A percentile compares a stretch with the other conserved stretches of the same genome.
These are phyloP conservation scores for Colletotrichum musicola DNA, from an alignment of 2,329 filamentous ascomycete species.

Conservation along the genomic window DNA sequence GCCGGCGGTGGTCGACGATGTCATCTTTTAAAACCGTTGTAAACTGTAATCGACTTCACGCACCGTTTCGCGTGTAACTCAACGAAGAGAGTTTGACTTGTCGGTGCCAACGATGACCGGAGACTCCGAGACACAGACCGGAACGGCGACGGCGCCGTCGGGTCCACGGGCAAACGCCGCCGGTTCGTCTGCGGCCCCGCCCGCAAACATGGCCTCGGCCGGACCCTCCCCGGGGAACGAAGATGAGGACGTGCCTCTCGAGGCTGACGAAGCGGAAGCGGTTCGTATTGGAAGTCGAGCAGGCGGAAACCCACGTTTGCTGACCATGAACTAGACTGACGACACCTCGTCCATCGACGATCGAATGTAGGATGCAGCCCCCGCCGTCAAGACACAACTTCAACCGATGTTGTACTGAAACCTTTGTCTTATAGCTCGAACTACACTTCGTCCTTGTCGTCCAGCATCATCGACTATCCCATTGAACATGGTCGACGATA, in stretches of 20 bases:
- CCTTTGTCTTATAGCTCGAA: not conserved
- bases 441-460: constrained; percentile 23
- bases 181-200: not conserved
- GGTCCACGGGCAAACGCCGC: not conserved
- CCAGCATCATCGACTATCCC: constrained; percentile 27
- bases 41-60: not conserved
- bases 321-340: not conserved
- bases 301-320: not conserved
- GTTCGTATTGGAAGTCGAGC: not conserved
- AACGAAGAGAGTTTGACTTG: not conserved
- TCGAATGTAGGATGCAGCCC: not conserved
- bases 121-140: not conserved
- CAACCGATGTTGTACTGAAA: not conserved
- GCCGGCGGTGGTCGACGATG: not conserved
- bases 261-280: constrained; percentile 9
- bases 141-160: not conserved
- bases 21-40: not conserved
- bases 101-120: not conserved
- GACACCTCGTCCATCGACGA: constrained; percentile 7
- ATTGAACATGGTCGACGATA: constrained; percentile 29
- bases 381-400: not conserved
- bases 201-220: not conserved
- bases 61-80: not conserved
- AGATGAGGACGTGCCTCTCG: not conserved
- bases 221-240: not conserved